Evolutionary conservation across 2,329 filamentous ascomycete genomes (phyloP), one percentile per base, ranked within the genome.

Genomic region (Acrocalymma vagum): DNA sequence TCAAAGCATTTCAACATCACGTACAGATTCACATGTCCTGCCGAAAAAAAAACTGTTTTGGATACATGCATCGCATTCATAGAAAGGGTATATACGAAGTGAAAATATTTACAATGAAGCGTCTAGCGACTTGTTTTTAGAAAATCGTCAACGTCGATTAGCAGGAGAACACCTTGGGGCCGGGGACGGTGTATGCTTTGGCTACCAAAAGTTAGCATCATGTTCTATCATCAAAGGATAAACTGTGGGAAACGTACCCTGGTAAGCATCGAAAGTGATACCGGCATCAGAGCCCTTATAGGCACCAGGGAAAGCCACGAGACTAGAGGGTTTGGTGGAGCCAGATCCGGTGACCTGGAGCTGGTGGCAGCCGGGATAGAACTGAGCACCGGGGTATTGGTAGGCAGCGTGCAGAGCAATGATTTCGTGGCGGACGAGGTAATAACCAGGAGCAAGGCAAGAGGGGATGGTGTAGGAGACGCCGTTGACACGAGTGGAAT

Each of bases 281-380:
- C 79, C 80, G 0, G 78, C 63, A 42, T 81, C 79, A 13, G 62
- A 69, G 2, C 58, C 62, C 53, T 73, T 72, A 55, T 83, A 82
- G 1, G 76, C 79, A 6, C 80, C 80, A 0, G 80, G 80, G 63
- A 82, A 79, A 2, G 72, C 53, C 11, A 82, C 80, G 10, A 67
- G 52, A n/a, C 46, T 49, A 3, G 63, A 58, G 1, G 75, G 74
- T 1, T 62, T 68, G 6, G 71, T 73, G 33, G 58, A 73, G 6
- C 78, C 78, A 15, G 72, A 68, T 11, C 79, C 78, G 1, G 74
- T 76, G 15, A 83, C 76, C 56, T 80, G 69, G 16, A 83, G 71
- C 62, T 82, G 80, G 60, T 82, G 79, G 65, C 79, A 83, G 6
- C 77, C 78, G 0, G 80, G 79, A 54, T 83, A 83, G 62, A 81